Conservation (phyloP, 352 stramenopile genomes). For the Phytophthora syringae region DNA sequence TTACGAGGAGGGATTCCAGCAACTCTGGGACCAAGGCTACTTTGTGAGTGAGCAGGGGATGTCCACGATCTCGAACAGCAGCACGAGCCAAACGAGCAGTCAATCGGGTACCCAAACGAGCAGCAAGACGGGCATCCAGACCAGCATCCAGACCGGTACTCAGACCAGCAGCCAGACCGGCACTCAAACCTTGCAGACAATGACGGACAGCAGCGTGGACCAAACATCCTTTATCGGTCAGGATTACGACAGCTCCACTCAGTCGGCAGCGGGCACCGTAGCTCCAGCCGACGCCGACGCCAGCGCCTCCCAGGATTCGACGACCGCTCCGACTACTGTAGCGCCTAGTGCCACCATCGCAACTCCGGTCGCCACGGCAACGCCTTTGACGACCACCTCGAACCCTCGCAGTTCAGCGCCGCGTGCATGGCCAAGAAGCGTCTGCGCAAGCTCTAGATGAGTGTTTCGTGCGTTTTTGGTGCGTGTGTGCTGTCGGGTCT, state of each 20-base stretch:
- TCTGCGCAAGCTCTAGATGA: conserved; percentile 29
- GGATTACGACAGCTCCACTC: conserved; percentile 23
- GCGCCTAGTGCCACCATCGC: conserved; percentile 10
- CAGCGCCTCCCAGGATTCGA: conserved; percentile 12
- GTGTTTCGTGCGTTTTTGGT: background rate
- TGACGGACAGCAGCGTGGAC: conserved; percentile 6
- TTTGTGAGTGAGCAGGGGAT: conserved; percentile 53
- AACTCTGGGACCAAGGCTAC: conserved; percentile 75
- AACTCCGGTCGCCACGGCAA: background rate
- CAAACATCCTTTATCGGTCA: conserved; percentile 18
- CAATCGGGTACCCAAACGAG: too few relatives aligned
- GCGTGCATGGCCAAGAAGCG: conserved; percentile 33
- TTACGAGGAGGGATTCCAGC: conserved; percentile 57
- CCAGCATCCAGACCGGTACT: background rate
- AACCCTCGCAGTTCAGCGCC: conserved; percentile 10
- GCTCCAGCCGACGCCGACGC: conserved; percentile 19
- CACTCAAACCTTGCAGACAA: conserved; percentile 22
- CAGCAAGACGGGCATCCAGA: conserved; percentile 12
- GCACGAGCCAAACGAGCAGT: conserved; percentile 22
- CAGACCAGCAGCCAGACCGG: conserved; percentile 2
- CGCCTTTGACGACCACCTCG: background rate
- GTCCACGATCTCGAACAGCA: conserved; percentile 28
- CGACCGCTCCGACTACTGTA: conserved; percentile 10
- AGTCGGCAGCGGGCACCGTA: conserved; percentile 25
- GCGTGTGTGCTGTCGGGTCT: background rate